Base-by-base conservation (phyloP, 2,329 filamentous ascomycete species). In the Trichoderma sp. region DNA sequence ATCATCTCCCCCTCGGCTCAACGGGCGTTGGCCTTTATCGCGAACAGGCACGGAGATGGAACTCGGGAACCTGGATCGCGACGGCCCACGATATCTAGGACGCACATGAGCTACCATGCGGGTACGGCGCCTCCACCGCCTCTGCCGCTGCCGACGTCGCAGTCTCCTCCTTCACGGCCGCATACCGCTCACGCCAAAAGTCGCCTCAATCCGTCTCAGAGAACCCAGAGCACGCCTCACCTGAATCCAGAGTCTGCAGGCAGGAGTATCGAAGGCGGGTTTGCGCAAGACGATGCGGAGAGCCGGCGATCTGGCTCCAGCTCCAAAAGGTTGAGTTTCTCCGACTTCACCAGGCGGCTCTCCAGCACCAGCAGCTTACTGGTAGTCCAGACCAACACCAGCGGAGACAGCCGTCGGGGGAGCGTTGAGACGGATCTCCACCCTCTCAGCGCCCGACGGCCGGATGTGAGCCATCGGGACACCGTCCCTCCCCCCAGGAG, bases 331-430 rank as follows among this genome's bases (percentile, higher is more conserved):
- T 79, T 86, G 63, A 87, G 83, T 76, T 86, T 88, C 69, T 83
- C 81, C 69, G 86, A 89, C 62, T 85, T 87, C 68, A 83, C 84
- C 54, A 85, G 84, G 72, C 79, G 84, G 67, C 74, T 88, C 62
- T 88, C 84, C 69, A 87, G 83, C 72, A 87, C 84, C 59, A 87
- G 83, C 72, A 87, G 82, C 73, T 75, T 87, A 71, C 77, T 88
- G 61, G 78, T 88, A 52, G 79, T 86, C 63, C 84, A 87, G 76
- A 83, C 83, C 67, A 86, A 86, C 72, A 78, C 79, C 66, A 81
- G 79, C 71, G 76, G 75, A 66, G 75, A 76, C 67, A 84, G 82
- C 76, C 83, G 79, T 72, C 76, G 79, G 61, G 76, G 78, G 63
- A 83, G 81, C 73, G 79, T 76, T 71, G 82, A 84, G 66, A 70